Evolutionary conservation across 1,284 basidiomycete species (phyloP).

Genomic region (Ceratobasidium sp.): DNA sequence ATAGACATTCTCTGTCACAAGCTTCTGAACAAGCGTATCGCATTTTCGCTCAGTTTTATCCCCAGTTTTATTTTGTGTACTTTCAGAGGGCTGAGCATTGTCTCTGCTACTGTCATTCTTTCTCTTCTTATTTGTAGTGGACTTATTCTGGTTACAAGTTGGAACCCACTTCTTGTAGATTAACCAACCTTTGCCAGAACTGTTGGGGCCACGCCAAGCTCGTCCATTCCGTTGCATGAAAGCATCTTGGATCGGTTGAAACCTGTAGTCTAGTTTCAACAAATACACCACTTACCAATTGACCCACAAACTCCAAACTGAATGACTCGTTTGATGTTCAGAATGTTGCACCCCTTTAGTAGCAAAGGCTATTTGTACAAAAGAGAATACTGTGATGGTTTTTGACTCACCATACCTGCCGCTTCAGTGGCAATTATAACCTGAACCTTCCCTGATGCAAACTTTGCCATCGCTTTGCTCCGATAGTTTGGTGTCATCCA

Average conservation of each 20-base stretch:
- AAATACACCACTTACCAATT: neutral
- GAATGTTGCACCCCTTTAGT: slow-evolving; percentile 8
- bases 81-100: too few species aligned
- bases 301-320: slow-evolving; percentile 15
- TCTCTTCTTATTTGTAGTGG: neutral
- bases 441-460: neutral
- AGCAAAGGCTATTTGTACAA: neutral
- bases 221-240: slow-evolving; percentile 17
- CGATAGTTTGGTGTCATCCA: neutral
- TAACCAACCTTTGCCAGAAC: neutral
- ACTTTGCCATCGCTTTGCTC: neutral
- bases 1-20: neutral
- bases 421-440: neutral
- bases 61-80: too few species aligned
- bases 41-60: neutral
- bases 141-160: neutral
- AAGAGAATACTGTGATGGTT: neutral
- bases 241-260: neutral
- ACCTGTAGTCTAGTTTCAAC: neutral
- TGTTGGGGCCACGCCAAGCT: neutral
- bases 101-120: neutral
- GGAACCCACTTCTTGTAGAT: neutral
- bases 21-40: neutral
- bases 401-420: neutral
- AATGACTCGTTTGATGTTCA: neutral